phyloP scores from a whole-genome alignment of 176 grass and related monocot genomes.

The Aegilops tauschii region DNA sequence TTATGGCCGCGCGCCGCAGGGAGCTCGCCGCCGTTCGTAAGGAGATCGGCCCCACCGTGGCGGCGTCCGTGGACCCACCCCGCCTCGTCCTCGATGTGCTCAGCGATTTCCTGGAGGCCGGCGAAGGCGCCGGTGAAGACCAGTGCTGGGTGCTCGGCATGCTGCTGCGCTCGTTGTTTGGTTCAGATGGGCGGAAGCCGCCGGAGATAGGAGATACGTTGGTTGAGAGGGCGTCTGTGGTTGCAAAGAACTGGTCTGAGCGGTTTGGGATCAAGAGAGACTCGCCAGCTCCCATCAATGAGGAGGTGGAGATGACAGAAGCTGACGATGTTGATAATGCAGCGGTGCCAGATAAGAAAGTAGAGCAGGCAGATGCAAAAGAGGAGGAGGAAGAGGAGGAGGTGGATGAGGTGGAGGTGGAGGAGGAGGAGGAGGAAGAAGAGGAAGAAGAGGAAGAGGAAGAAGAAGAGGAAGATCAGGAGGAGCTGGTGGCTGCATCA shows the following conservation, averaged over 20 bases:
- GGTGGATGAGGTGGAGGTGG: not conserved
- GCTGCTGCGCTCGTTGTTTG: slow-evolving; percentile 51
- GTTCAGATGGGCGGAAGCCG: slow-evolving; percentile 39
- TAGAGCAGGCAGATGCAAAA: slow-evolving; percentile 5
- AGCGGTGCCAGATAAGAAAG: slow-evolving; percentile 24
- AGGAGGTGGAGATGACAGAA: slow-evolving; percentile 35
- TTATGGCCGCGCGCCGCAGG: slow-evolving; percentile 43
- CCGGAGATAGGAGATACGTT: slow-evolving; percentile 56
- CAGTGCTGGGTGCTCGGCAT: slow-evolving; percentile 61
- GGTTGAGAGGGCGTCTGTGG: slow-evolving; percentile 55
- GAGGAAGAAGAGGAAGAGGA: not conserved
- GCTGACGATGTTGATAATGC: not conserved
- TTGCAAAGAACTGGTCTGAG: slow-evolving; percentile 58
- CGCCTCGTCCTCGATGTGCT: slow-evolving; percentile 64
- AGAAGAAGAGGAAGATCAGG: not conserved
- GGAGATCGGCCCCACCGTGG: slow-evolving; percentile 48
- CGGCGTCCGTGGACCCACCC: slow-evolving; percentile 53
- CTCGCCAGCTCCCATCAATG: not conserved
- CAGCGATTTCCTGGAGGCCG: slow-evolving; percentile 45
- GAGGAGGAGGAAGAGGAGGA: not conserved
- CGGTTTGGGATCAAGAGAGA: slow-evolving; percentile 41
- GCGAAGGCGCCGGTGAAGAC: slow-evolving; percentile 24
- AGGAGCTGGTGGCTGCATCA: too few relatives aligned
- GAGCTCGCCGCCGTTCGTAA: slow-evolving; percentile 42
- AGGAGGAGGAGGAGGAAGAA: slow-evolving; percentile 4